A percentile compares a stretch with the other conserved stretches of the same genome.
phyloP scores from a whole-genome alignment of 129 eudicot genomes.

The Lactuca sativa region DNA sequence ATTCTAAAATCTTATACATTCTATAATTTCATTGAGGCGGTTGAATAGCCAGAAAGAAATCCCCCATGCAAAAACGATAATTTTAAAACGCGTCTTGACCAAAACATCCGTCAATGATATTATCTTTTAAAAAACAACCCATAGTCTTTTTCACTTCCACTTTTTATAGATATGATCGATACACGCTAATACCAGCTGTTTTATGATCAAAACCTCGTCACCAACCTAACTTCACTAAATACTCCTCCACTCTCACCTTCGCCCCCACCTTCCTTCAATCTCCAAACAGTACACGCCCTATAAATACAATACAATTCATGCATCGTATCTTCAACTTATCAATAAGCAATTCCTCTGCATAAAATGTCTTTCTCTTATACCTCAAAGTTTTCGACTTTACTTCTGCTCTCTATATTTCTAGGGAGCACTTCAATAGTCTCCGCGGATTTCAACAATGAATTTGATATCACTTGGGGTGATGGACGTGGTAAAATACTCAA shows the following conservation, averaged over 20 bases:
- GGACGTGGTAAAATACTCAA: constrained; percentile 30
- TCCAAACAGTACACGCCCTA: background rate
- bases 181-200: background rate
- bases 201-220: background rate
- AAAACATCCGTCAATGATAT: too few species aligned
- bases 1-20: too few species aligned
- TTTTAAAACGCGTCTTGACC: too few species aligned
- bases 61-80: too few species aligned
- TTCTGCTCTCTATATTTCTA: background rate
- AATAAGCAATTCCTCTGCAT: background rate
- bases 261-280: background rate
- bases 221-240: background rate
- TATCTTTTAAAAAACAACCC: background rate
- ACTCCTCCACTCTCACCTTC: background rate
- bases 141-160: background rate
- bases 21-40: too few species aligned
- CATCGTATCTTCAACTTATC: background rate
- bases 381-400: background rate
- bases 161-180: background rate
- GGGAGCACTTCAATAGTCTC: background rate
- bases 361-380: constrained; percentile 1
- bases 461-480: constrained; percentile 32
- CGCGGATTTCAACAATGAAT: constrained; percentile 22
- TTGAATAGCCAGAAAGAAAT: too few species aligned
- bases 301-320: background rate